These are phyloP conservation scores for Collybiopsis luxurians DNA, from an alignment of 768 basidiomycete species.

Conservation along the genomic window DNA sequence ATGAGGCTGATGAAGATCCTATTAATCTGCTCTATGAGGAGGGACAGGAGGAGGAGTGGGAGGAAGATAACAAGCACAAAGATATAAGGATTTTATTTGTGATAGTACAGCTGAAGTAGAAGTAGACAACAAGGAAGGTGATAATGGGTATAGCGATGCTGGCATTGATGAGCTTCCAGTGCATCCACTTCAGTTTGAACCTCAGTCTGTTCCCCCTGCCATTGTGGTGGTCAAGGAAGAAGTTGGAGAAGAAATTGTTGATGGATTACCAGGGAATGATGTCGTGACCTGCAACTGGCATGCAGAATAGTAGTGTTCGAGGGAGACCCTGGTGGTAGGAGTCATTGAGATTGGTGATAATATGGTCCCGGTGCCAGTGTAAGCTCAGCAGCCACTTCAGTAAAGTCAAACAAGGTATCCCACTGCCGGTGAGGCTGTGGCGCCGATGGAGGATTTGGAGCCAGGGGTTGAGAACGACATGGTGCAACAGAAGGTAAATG, in stretches of 20 bases:
- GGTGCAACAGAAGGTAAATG: constrained; percentile 86
- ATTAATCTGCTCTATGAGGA: constrained; percentile 8
- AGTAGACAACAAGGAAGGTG: constrained; percentile 19
- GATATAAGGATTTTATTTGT: constrained; percentile 22
- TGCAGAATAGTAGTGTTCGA: constrained; percentile 15
- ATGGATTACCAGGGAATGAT: constrained; percentile 18
- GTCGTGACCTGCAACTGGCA: background rate
- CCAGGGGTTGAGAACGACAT: constrained; percentile 82
- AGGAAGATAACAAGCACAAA: constrained; percentile 9
- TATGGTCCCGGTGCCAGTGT: constrained; percentile 9
- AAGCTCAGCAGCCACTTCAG: constrained; percentile 4
- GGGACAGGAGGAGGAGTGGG: constrained; percentile 5
- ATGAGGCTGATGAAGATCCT: constrained; percentile 14
- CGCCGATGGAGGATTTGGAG: constrained; percentile 54
- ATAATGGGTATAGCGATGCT: constrained; percentile 16
- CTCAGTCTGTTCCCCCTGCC: background rate
- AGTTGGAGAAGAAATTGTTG: constrained; percentile 33
- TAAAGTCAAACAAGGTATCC: constrained; percentile 18
- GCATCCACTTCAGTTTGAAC: background rate
- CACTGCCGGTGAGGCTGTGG: constrained; percentile 28
- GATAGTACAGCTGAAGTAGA: constrained; percentile 17
- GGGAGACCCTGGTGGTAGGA: constrained; percentile 11
- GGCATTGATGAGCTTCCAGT: constrained; percentile 4
- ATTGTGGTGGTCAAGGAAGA: constrained; percentile 21
- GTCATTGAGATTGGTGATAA: background rate